These are phyloP conservation scores for Fusarium sp. DNA, from an alignment of 2,329 filamentous ascomycete species.

Conservation along the genomic window DNA sequence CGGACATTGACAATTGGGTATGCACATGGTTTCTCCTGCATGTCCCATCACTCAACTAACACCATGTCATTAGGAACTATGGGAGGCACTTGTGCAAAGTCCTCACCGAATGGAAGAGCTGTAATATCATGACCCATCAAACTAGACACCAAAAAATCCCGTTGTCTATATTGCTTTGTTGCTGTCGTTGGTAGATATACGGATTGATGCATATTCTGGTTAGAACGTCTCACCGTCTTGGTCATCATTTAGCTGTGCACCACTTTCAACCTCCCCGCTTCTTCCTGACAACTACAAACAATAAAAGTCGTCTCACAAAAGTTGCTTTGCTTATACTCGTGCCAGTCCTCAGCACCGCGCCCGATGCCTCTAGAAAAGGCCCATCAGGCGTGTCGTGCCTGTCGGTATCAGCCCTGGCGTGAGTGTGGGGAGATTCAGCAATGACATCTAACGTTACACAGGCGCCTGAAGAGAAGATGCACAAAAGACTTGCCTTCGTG, in stretches of 20 bases:
- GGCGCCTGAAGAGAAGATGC: slow-evolving; percentile 35
- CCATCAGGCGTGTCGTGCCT: slow-evolving; percentile 10
- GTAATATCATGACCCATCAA: slow-evolving; percentile 12
- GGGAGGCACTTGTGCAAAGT: slow-evolving; percentile 29
- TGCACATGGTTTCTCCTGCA: fast-evolving
- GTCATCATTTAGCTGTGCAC: background rate
- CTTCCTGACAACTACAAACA: background rate
- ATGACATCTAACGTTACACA: background rate
- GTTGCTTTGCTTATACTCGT: background rate
- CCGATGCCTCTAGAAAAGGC: slow-evolving; percentile 2
- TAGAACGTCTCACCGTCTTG: background rate
- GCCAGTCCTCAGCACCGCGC: background rate
- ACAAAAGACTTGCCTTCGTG: slow-evolving; percentile 30
- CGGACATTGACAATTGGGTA: slow-evolving; percentile 35
- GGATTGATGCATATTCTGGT: background rate
- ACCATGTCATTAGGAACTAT: slow-evolving; percentile 14
- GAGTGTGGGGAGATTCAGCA: background rate
- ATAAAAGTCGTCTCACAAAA: background rate
- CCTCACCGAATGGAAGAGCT: slow-evolving; percentile 12
- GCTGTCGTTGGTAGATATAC: background rate
- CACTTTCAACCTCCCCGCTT: background rate
- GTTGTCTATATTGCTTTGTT: background rate
- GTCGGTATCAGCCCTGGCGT: slow-evolving; percentile 4
- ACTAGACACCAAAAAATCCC: background rate
- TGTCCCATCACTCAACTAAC: fast-evolving